These are phyloP conservation scores for Penicillium olsonii DNA, from an alignment of 2,329 filamentous ascomycete species.

Conservation along the genomic window DNA sequence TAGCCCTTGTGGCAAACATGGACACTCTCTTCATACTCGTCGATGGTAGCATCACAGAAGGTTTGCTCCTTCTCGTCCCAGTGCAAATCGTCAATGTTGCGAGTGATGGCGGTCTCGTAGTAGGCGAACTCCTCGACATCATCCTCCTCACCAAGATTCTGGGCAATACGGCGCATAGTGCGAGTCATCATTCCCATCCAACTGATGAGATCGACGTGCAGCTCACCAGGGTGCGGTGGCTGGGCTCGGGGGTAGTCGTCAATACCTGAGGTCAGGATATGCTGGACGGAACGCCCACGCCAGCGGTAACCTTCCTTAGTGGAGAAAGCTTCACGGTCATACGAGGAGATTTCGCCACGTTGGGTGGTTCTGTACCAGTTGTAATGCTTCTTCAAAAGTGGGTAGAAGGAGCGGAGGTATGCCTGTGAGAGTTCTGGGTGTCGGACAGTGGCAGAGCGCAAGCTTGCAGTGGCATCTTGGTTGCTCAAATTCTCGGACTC, in stretches of 20 bases:
- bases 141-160: conserved; percentile 71
- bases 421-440: conserved; percentile 67
- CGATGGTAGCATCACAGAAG: conserved; percentile 93
- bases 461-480: conserved; percentile 40
- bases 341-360: conserved; percentile 82
- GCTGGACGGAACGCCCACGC: conserved; percentile 82
- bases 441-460: conserved; percentile 66
- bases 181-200: conserved; percentile 98
- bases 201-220: conserved; percentile 90
- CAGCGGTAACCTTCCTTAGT: conserved; percentile 92
- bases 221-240: conserved; percentile 90
- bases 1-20: conserved; percentile 97
- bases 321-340: conserved; percentile 85
- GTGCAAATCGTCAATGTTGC: conserved; percentile 89
- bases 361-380: conserved; percentile 95
- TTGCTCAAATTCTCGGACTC: conserved; percentile 26
- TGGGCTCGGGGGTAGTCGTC: conserved; percentile 95
- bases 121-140: conserved; percentile 72
- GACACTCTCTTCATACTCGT: conserved; percentile 86
- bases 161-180: conserved; percentile 77
- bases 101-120: conserved; percentile 73
- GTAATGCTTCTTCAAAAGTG: conserved; percentile 84
- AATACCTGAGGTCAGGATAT: conserved; percentile 88
- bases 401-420: conserved; percentile 78
- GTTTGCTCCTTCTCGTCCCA: conserved; percentile 80